Evolutionary conservation across 2,329 filamentous ascomycete genomes (phyloP).

Genomic region (Teratosphaeria viscida): DNA sequence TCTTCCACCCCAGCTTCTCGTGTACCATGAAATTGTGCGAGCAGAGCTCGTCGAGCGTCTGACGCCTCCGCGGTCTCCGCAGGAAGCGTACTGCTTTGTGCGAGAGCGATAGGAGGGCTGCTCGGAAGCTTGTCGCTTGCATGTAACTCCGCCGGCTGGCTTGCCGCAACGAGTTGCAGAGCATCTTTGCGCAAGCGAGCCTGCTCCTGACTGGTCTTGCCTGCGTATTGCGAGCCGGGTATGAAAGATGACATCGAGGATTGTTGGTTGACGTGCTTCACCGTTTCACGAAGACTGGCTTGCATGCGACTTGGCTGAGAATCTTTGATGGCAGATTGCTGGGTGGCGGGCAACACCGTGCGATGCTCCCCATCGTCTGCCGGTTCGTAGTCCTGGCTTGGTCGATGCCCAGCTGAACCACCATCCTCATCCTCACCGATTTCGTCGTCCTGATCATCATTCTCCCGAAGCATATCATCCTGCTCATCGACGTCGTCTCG

Average conservation of each 20-base stretch:
- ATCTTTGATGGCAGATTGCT: conserved; percentile 34
- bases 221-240: conserved; percentile 26
- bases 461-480: not conserved
- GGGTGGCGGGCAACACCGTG: conserved; percentile 13
- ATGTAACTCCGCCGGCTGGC: not conserved
- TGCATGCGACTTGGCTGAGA: conserved; percentile 30
- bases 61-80: conserved; percentile 13
- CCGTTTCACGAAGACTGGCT: not conserved
- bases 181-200: conserved; percentile 10
- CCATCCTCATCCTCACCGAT: conserved; percentile 1
- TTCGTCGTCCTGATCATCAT: conserved; percentile 5
- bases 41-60: conserved; percentile 5
- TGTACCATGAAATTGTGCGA: conserved; percentile 9
- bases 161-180: not conserved
- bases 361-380: conserved; percentile 1
- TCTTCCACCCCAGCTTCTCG: not conserved
- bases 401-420: not conserved
- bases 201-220: conserved; percentile 21
- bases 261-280: not conserved
- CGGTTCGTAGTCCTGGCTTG: conserved; percentile 4
- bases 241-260: conserved; percentile 25
- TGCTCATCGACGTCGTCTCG: conserved; percentile 6
- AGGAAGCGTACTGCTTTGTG: conserved; percentile 10
- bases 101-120: conserved; percentile 21
- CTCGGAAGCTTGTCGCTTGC: conserved; percentile 18